phyloP scores from a whole-genome alignment of 495 filamentous ascomycete species.

The Neurospora hispaniola region DNA sequence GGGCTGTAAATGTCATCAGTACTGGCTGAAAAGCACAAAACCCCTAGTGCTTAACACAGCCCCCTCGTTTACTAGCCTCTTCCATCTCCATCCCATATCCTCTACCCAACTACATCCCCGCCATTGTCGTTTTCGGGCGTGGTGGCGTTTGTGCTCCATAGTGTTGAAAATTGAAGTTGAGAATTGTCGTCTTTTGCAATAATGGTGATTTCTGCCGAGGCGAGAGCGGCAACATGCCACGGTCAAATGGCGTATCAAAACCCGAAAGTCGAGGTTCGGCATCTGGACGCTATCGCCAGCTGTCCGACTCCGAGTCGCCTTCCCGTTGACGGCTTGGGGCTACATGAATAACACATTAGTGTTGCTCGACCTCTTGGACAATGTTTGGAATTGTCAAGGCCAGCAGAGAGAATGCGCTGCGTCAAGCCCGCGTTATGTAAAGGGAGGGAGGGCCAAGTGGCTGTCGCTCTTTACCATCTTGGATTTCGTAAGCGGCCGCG shows the following conservation, averaged over 20 bases:
- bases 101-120: too few relatives aligned
- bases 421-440: neutral
- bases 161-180: neutral
- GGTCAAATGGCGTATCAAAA: neutral
- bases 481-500: neutral
- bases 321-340: neutral
- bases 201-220: neutral
- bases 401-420: neutral
- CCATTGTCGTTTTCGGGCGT: slow-evolving; percentile 5
- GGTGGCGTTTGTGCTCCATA: neutral
- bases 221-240: neutral
- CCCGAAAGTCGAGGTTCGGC: neutral
- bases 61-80: too few relatives aligned
- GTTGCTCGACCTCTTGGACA: neutral
- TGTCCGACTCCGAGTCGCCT: neutral
- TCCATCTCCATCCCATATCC: too few relatives aligned
- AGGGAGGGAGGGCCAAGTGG: neutral
- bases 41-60: neutral
- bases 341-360: neutral
- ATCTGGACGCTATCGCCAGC: neutral
- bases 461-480: neutral
- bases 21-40: neutral
- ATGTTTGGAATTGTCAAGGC: neutral
- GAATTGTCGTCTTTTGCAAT: neutral
- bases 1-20: neutral